Conservation (phyloP, 2,329 filamentous ascomycete species). For the Clonostachys byssicola region DNA sequence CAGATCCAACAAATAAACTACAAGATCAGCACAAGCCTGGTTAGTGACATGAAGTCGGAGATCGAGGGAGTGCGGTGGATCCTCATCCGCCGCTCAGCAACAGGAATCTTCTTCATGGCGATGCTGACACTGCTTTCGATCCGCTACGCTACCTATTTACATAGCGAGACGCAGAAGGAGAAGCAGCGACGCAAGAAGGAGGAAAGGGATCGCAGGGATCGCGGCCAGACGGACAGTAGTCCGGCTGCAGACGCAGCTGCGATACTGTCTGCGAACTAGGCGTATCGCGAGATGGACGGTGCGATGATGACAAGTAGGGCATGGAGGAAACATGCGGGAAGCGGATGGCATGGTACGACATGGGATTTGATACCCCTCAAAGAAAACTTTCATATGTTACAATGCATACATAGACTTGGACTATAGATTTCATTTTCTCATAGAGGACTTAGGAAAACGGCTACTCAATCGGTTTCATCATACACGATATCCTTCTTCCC, state of each 20-base stretch:
- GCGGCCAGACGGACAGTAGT: slow-evolving; percentile 39
- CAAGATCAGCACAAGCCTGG: slow-evolving; percentile 87
- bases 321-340: too few relatives aligned
- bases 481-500: background rate
- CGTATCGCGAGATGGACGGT: slow-evolving; percentile 4
- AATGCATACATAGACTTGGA: too few relatives aligned
- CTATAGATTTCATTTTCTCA: too few relatives aligned
- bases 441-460: too few relatives aligned
- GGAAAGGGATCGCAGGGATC: slow-evolving; percentile 34
- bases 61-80: slow-evolving; percentile 93
- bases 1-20: slow-evolving; percentile 93
- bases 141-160: slow-evolving; percentile 54
- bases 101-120: slow-evolving; percentile 64
- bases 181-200: slow-evolving; percentile 36
- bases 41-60: slow-evolving; percentile 86
- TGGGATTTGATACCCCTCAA: too few relatives aligned
- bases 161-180: slow-evolving; percentile 43
- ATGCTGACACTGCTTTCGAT: slow-evolving; percentile 55
- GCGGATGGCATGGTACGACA: too few relatives aligned
- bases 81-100: slow-evolving; percentile 57
- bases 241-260: slow-evolving; percentile 48
- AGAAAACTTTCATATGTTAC: too few relatives aligned
- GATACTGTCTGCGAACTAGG: slow-evolving; percentile 51
- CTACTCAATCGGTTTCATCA: too few relatives aligned
- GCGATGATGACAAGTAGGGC: background rate